phyloP scores from a whole-genome alignment of 129 eudicot species.

The Scalesia atractyloides region DNA sequence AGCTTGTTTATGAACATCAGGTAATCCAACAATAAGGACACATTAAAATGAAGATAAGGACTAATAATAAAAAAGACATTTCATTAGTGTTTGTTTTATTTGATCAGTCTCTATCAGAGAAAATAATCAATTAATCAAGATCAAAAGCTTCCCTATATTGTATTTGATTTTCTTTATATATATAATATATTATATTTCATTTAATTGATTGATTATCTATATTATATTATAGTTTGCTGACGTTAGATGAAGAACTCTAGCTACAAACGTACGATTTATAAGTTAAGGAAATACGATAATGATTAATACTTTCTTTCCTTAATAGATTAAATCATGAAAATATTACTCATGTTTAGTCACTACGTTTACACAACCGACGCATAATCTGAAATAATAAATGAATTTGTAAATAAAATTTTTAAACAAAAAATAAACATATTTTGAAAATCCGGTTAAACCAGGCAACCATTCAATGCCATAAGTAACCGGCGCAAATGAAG shows the following conservation, averaged over 20 bases:
- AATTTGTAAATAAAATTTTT: too few species aligned
- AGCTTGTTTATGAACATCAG: neutral
- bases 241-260: too few species aligned
- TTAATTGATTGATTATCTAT: neutral
- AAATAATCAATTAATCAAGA: neutral
- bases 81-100: slow-evolving; percentile 16
- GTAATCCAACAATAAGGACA: slow-evolving; percentile 25
- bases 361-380: too few species aligned
- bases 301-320: neutral
- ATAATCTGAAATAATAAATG: too few species aligned
- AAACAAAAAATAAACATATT: too few species aligned
- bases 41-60: slow-evolving; percentile 23
- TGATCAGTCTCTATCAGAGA: slow-evolving; percentile 26
- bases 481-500: too few species aligned
- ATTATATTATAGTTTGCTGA: neutral
- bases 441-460: too few species aligned
- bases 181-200: neutral
- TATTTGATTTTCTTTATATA: neutral
- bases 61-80: slow-evolving; percentile 4
- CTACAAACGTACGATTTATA: neutral
- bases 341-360: too few species aligned
- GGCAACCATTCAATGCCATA: too few species aligned
- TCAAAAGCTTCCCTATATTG: neutral
- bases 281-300: neutral
- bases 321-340: too few species aligned